Evolutionary conservation across 2,329 filamentous ascomycete species (phyloP).

Genomic region (Aspergillus sp.): DNA sequence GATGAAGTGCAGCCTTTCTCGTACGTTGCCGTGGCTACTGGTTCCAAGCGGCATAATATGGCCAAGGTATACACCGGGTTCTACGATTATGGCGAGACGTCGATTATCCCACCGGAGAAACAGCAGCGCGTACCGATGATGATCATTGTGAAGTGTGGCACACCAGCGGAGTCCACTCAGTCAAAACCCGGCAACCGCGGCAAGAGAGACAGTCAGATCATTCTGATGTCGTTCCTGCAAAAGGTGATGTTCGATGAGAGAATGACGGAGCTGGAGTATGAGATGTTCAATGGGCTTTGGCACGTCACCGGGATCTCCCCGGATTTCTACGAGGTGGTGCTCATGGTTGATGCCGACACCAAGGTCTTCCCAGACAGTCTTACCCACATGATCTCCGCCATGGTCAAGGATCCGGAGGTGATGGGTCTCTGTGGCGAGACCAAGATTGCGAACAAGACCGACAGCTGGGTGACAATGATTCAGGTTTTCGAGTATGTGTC

Average conservation of each 20-base stretch:
- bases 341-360: slow-evolving; percentile 99
- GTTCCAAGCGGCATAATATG: slow-evolving; percentile 99
- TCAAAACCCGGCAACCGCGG: slow-evolving; percentile 95
- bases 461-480: slow-evolving; percentile 94
- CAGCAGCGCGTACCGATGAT: slow-evolving; percentile 99
- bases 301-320: slow-evolving; percentile 97
- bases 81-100: slow-evolving; percentile 89
- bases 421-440: slow-evolving; percentile 99
- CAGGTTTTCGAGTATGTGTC: slow-evolving; percentile 82
- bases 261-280: slow-evolving; percentile 98
- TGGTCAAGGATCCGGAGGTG: slow-evolving; percentile 98
- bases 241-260: slow-evolving; percentile 99
- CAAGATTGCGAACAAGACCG: slow-evolving; percentile 97
- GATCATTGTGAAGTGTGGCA: slow-evolving; percentile 92
- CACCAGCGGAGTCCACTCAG: slow-evolving; percentile 75
- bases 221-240: slow-evolving; percentile 98
- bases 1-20: slow-evolving; percentile 88
- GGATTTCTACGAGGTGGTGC: slow-evolving; percentile 95
- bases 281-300: slow-evolving; percentile 99
- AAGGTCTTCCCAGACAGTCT: slow-evolving; percentile 98
- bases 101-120: slow-evolving; percentile 75
- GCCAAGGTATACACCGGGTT: slow-evolving; percentile 97
- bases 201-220: slow-evolving; percentile 98
- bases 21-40: slow-evolving; percentile 93
- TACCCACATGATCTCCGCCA: slow-evolving; percentile 98